Percentiles rank a stretch among this genome's conserved stretches.
Evolutionary conservation across 192 early-diverging fungal species (phyloP).

Genomic region (Entrophospora sp.): DNA sequence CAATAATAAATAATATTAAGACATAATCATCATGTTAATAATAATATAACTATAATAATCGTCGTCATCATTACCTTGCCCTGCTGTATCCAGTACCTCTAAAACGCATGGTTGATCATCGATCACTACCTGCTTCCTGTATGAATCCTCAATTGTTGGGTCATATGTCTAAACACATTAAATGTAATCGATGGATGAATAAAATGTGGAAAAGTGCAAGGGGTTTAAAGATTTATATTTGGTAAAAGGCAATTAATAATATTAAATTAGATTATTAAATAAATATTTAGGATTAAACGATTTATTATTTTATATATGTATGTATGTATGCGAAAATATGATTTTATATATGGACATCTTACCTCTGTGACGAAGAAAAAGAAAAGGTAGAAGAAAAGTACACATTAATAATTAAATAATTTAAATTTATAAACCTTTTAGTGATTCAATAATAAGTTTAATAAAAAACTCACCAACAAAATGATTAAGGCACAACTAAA

Average conservation of each 20-base stretch:
- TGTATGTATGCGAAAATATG: too few species aligned
- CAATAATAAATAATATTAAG: background rate
- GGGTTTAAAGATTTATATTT: background rate
- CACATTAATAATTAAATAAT: too few species aligned
- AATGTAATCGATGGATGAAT: conserved; percentile 24
- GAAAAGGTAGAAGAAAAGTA: too few species aligned
- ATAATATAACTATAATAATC: background rate
- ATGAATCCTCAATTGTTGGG: conserved; percentile 98
- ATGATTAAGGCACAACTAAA: conserved; percentile 34
- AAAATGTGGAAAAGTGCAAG: background rate
- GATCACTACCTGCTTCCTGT: conserved; percentile 94
- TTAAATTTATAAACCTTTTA: background rate
- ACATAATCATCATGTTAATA: background rate
- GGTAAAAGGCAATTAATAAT: background rate
- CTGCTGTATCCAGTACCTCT: conserved; percentile 96
- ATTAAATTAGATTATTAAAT: background rate
- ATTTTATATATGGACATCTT: too few species aligned
- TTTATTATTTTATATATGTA: too few species aligned
- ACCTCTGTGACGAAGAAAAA: too few species aligned
- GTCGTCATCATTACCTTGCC: conserved; percentile 40
- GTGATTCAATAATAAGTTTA: background rate
- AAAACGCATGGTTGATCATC: conserved; percentile 95
- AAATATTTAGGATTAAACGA: too few species aligned
- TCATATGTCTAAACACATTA: conserved; percentile 81
- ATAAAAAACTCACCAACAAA: conserved; percentile 34